Evolutionary conservation across 768 basidiomycete genomes (phyloP), one percentile per base, ranked within the genome.

Genomic region (Boletus reticulatus): DNA sequence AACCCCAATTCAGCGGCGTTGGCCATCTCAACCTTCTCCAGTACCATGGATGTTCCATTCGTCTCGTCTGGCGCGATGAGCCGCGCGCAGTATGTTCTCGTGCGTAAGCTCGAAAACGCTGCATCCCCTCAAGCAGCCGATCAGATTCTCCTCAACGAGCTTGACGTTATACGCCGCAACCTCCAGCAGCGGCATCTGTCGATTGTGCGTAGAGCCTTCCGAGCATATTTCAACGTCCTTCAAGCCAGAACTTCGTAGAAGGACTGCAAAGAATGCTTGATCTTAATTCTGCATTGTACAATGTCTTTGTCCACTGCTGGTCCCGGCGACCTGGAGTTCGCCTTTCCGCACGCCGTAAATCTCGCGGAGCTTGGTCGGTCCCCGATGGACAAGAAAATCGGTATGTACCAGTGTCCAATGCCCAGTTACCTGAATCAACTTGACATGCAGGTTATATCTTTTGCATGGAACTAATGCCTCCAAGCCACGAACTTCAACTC

Each of bases 31-130:
- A 24, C 32, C 37, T 13, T n/a, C 29, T 24, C 42, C 4, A 37
- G 22, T n/a, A 42, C 9, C 48, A 90, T 91, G 88, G 81, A 91
- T n/a, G 81, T 90, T 3, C 85, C 90, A 9, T 92, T 88, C 70
- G 73, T 80, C 45, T 85, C 86, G 10, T 94, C 92, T 37, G 89
- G 90, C 45, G 90, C 92, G 22, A 74, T 86, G 57, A 88, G 80
- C 73, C 80, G 88, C 58, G 76, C 82, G 4, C 89, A 94, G 59
- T 94, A 92, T 72, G 72, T 80, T 24, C 76, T 94, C 43, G 88
- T 94, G 43, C 80, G 84, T 53, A 86, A 81, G 54, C 78, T 91
- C 10, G 92, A 94, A 72, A 75, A 76, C 22, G 80, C 87, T 2
- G 53, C 68, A 14, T 83, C 87, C 4, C 61, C 76, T 0, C 80